These are phyloP conservation scores for Gastrodia elata DNA, from an alignment of 106 monocot genomes.

Conservation along the genomic window DNA sequence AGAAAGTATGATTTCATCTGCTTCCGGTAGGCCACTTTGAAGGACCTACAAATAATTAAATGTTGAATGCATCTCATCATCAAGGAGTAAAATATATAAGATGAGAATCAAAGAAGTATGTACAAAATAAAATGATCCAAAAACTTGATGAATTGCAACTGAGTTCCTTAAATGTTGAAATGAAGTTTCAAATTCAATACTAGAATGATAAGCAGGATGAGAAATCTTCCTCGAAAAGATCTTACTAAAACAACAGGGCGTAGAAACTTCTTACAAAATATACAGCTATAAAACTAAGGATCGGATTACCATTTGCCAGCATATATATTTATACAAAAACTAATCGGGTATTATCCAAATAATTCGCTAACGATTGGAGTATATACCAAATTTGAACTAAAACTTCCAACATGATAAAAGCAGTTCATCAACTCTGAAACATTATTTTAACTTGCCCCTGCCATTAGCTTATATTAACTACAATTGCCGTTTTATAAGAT, in stretches of 20 bases:
- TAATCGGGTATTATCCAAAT: too few relatives aligned
- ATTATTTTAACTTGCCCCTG: too few relatives aligned
- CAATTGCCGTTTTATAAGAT: too few relatives aligned
- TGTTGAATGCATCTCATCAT: neutral
- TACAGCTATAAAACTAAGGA: neutral
- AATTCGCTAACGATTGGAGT: too few relatives aligned
- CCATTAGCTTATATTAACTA: too few relatives aligned
- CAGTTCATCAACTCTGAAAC: too few relatives aligned
- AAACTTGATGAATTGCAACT: neutral
- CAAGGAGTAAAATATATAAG: neutral
- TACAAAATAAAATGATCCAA: neutral
- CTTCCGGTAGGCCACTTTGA: constrained; percentile 55
- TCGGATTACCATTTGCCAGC: neutral
- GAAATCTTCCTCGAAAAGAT: neutral
- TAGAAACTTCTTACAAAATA: too few relatives aligned
- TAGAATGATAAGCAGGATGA: neutral
- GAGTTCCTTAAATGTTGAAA: neutral
- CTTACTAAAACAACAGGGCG: neutral
- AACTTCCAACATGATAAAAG: too few relatives aligned
- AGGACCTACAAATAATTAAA: constrained; percentile 37
- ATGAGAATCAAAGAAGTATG: neutral
- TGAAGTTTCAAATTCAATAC: neutral
- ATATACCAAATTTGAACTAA: too few relatives aligned
- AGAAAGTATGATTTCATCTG: constrained; percentile 58
- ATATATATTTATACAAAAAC: too few relatives aligned